Percentiles rank a stretch among this genome's conserved stretches.
phyloP scores from a whole-genome alignment of 2,329 filamentous ascomycete genomes.

The Exophiala oligosperma region DNA sequence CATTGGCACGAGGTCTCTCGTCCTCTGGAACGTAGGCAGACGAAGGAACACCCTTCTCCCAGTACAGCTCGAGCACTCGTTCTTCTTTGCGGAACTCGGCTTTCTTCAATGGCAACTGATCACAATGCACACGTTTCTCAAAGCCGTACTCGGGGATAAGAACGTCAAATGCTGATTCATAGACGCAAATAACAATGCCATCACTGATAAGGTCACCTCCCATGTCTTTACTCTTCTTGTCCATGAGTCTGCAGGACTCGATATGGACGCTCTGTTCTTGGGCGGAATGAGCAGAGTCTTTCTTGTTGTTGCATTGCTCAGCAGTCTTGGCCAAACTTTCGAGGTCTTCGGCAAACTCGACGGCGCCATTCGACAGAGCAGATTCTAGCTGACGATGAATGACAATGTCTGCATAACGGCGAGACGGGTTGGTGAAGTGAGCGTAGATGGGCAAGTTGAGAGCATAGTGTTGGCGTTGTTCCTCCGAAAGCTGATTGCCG shows the following conservation, averaged over 20 bases:
- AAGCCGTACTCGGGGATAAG: conserved; percentile 98
- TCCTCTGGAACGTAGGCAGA: conserved; percentile 96
- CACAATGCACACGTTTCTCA: conserved; percentile 98
- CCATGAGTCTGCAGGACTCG: conserved; percentile 93
- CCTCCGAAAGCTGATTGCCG: conserved; percentile 72
- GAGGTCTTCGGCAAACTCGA: conserved; percentile 85
- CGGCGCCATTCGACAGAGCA: conserved; percentile 74
- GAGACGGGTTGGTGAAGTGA: conserved; percentile 93
- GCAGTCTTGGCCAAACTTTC: conserved; percentile 88
- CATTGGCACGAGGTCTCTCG: conserved; percentile 82
- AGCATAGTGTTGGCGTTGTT: conserved; percentile 83
- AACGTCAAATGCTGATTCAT: conserved; percentile 97
- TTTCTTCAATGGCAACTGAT: conserved; percentile 95
- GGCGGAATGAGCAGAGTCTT: conserved; percentile 94
- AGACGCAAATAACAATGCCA: conserved; percentile 94
- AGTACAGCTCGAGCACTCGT: conserved; percentile 92
- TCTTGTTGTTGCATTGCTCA: conserved; percentile 97
- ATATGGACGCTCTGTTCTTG: conserved; percentile 99
- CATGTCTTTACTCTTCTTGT: conserved; percentile 80
- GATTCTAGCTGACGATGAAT: conserved; percentile 94
- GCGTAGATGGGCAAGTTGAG: conserved; percentile 93
- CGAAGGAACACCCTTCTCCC: conserved; percentile 98
- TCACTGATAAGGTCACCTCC: conserved; percentile 93
- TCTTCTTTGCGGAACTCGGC: conserved; percentile 98
- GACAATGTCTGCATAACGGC: conserved; percentile 91